A percentile compares a stretch with the other conserved stretches of the same genome.
phyloP scores from a whole-genome alignment of 2,329 filamentous ascomycete genomes.

The Fusarium secorum region DNA sequence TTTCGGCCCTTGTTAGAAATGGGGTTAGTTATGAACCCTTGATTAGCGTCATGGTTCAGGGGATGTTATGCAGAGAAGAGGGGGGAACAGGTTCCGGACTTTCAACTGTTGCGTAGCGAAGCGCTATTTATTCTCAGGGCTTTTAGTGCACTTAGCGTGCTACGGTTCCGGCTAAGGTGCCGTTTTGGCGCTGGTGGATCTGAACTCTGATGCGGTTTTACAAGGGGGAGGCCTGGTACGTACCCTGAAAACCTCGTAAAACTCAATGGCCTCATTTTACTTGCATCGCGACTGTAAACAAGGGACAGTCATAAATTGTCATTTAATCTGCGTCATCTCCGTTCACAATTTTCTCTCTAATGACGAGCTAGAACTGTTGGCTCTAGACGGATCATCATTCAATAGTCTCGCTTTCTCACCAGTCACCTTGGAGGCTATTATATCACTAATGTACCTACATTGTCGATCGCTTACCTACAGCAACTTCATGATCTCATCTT shows the following conservation, averaged over 20 bases:
- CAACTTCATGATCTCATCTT: not conserved
- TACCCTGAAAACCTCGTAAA: not conserved
- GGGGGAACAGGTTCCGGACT: slow-evolving; percentile 2
- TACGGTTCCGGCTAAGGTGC: not conserved
- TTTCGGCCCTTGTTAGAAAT: not conserved
- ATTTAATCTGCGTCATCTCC: not conserved
- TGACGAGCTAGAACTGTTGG: not conserved
- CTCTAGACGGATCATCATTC: not conserved
- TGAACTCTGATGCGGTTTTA: not conserved
- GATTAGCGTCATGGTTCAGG: slow-evolving; percentile 5
- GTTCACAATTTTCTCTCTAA: not conserved
- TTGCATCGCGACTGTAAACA: not conserved
- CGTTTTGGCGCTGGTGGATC: not conserved
- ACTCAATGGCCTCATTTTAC: not conserved
- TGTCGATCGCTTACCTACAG: not conserved
- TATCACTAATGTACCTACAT: not conserved
- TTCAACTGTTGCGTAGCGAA: not conserved
- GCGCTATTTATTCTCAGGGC: not conserved
- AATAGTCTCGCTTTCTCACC: not conserved
- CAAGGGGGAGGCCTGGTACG: not conserved
- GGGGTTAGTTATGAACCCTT: slow-evolving; percentile 4
- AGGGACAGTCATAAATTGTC: not conserved
- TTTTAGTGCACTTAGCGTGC: not conserved
- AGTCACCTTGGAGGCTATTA: not conserved
- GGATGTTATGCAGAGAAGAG: slow-evolving; percentile 1